Evolutionary conservation across 345 rosid genomes (phyloP), one percentile per base, ranked within the genome.

Genomic region (Rubroshorea leprosula): DNA sequence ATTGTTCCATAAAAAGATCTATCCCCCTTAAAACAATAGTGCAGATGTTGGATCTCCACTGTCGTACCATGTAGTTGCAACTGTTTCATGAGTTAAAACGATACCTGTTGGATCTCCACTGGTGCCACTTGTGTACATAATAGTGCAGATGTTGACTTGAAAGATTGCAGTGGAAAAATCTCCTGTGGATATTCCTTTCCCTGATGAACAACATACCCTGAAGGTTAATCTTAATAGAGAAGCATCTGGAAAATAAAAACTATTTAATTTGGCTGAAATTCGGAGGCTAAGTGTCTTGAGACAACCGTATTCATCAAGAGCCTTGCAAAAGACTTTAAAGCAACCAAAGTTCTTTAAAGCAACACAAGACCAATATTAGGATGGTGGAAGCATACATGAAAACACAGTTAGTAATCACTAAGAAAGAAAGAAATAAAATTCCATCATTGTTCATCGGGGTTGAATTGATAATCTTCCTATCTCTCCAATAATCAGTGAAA

Each of bases 91-190:
- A 45, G 83, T 83, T 51, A 93, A 65, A 57, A 89, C 87, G 46
- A 93, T 97, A 5, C 99, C 97, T 75, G 89, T 93, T 19, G 97
- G 99, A 49, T 84, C 86, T 64, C 99, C 99, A 64, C 96, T 93
- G 66, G 99, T 89, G 49, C 99, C 99, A 16, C 99, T 93, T 19
- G 99, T 93, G 55, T 93, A 89, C 96, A 93, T 93, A 61, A 93
- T 86, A 51, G 99, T 84, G 87, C 95, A 89, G 58, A 80, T 72
- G 77, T 68, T 70, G n/a, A n/a, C n/a, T n/a, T n/a, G 55, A 60
- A 65, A 53, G 91, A 78, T 70, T 72, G 82, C 43, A 97, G 99
- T 1, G 82, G 85, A 4, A 48, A 50, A 56, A 72, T 62, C 26
- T 79, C 94, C 4, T 71, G 66, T 0, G 83, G 78, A 53, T 83